These are phyloP conservation scores for Aspergillaceae sp. DNA, from an alignment of 2,329 filamentous ascomycete species.

Conservation along the genomic window DNA sequence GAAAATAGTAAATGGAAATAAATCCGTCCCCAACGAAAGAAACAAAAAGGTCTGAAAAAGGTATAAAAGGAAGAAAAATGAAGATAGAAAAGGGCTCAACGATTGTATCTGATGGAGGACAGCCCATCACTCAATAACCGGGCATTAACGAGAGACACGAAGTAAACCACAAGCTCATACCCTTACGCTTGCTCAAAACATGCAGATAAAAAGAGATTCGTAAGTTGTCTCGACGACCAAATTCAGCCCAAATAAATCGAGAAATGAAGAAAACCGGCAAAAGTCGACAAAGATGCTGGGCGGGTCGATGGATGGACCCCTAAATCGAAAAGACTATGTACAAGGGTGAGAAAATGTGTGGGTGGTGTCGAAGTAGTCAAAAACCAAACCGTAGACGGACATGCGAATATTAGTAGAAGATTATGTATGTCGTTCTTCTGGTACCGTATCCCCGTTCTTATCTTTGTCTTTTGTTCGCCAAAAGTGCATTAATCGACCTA, in stretches of 20 bases:
- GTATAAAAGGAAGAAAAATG: neutral
- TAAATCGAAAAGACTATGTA: slow-evolving; percentile 10
- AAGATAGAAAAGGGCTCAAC: neutral
- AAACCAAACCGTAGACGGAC: slow-evolving; percentile 9
- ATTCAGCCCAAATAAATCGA: neutral
- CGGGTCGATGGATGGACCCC: neutral
- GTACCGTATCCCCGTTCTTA: slow-evolving; percentile 15
- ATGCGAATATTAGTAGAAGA: slow-evolving; percentile 1
- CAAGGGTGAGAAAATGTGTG: neutral
- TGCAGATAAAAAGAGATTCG: slow-evolving; percentile 28
- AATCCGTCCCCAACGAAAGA: neutral
- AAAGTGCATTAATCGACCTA: slow-evolving; percentile 43
- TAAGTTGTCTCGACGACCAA: slow-evolving; percentile 18
- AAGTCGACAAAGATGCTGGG: neutral
- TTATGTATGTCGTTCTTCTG: slow-evolving; percentile 12
- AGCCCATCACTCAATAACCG: slow-evolving; percentile 8
- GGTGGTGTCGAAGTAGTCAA: neutral
- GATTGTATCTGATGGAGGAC: neutral
- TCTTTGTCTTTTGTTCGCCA: slow-evolving; percentile 43
- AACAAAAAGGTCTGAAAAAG: neutral
- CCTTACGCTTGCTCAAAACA: slow-evolving; percentile 20
- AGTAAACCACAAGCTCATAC: slow-evolving; percentile 21
- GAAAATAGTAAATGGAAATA: neutral
- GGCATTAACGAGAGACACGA: slow-evolving; percentile 28
- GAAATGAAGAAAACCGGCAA: slow-evolving; percentile 1